These are phyloP conservation scores for Euphorbia celastroides DNA, from an alignment of 441 rosid genomes.

Conservation along the genomic window DNA sequence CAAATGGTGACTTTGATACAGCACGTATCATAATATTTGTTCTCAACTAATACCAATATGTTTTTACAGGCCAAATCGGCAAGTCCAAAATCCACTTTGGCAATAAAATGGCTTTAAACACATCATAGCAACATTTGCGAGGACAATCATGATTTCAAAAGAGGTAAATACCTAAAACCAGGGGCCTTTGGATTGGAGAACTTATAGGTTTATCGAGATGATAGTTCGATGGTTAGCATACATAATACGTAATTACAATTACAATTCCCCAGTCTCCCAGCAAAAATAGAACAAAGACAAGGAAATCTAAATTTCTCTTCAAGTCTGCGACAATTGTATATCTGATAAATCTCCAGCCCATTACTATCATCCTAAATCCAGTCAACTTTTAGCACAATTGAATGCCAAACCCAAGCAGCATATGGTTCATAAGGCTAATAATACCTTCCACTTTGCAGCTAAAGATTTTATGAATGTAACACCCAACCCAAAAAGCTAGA, in stretches of 20 bases:
- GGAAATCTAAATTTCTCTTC: background rate
- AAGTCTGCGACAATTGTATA: background rate
- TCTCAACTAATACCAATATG: slow-evolving; percentile 2
- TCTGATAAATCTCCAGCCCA: background rate
- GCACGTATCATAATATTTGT: background rate
- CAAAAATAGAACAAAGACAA: background rate
- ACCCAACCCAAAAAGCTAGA: background rate
- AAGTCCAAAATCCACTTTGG: background rate
- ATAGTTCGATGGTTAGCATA: background rate
- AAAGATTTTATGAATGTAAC: background rate
- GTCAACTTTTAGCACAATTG: background rate
- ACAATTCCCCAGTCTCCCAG: background rate
- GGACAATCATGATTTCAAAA: background rate
- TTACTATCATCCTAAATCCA: slow-evolving; percentile 13
- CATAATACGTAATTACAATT: background rate
- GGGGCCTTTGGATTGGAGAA: background rate
- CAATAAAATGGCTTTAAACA: slow-evolving; percentile 3
- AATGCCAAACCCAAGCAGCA: slow-evolving; percentile 7
- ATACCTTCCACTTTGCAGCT: background rate
- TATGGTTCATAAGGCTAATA: background rate
- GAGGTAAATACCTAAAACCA: background rate
- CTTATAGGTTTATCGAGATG: background rate
- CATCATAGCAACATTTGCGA: background rate
- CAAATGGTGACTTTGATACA: background rate
- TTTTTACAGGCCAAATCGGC: background rate